Conservation (phyloP, 305 asterid species). For the Fraxinus ornus region DNA sequence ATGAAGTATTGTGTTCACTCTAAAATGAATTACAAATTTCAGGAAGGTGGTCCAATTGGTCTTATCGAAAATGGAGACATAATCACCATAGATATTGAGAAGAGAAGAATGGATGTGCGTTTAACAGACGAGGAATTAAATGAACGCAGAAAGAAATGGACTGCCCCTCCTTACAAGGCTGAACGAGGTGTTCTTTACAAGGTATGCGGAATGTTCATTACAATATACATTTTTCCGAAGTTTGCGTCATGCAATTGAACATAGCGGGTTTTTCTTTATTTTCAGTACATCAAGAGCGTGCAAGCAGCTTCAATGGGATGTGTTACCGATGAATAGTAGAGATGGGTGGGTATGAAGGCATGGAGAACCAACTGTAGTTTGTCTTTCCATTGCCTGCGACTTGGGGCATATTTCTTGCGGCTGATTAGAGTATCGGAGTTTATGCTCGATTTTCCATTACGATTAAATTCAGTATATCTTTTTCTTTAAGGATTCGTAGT, state of each 20-base stretch:
- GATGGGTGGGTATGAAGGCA: background rate
- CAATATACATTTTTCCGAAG: background rate
- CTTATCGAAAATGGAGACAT: constrained; percentile 76
- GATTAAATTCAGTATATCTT: background rate
- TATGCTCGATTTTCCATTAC: background rate
- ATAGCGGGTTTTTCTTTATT: background rate
- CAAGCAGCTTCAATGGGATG: constrained; percentile 95
- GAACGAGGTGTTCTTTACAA: constrained; percentile 80
- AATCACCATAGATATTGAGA: constrained; percentile 67
- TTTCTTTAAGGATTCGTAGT: background rate
- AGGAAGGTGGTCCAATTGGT: constrained; percentile 98
- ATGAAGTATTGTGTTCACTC: background rate
- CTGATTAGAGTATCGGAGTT: constrained; percentile 10
- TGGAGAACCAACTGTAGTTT: constrained; percentile 18
- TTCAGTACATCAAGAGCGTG: constrained; percentile 81
- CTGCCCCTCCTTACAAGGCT: constrained; percentile 69
- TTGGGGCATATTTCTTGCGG: constrained; percentile 22
- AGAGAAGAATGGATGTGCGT: constrained; percentile 63
- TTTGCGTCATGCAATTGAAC: background rate
- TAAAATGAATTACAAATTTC: constrained; percentile 29
- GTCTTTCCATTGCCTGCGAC: background rate
- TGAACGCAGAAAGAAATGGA: constrained; percentile 76
- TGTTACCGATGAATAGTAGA: constrained; percentile 75
- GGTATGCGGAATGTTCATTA: constrained; percentile 35
- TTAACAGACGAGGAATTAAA: constrained; percentile 62